phyloP scores from a whole-genome alignment of 257 asterid genomes.

The Nicotiana sylvestris region DNA sequence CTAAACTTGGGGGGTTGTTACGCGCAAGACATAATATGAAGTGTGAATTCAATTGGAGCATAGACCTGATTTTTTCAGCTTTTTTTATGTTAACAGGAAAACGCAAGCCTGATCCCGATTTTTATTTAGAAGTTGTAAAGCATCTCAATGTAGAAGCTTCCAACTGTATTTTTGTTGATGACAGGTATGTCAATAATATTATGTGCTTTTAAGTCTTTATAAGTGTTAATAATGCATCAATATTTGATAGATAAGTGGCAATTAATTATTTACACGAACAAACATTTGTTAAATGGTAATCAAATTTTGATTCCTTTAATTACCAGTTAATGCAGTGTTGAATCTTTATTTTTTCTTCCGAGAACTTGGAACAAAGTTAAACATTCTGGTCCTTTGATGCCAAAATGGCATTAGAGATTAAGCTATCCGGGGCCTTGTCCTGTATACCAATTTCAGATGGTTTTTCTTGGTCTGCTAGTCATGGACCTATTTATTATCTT shows the following conservation, averaged over 20 bases:
- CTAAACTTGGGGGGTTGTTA: not conserved
- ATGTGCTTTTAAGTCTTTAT: not conserved
- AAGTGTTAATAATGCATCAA: not conserved
- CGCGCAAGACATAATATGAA: not conserved
- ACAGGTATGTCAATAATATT: constrained; percentile 45
- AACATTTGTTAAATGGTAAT: not conserved
- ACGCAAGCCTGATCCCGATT: constrained; percentile 83
- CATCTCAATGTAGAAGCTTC: constrained; percentile 60
- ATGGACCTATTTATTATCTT: not conserved
- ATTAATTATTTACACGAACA: not conserved
- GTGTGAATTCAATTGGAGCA: not conserved
- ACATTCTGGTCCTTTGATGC: not conserved
- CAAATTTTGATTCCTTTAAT: not conserved
- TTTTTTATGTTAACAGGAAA: constrained; percentile 50
- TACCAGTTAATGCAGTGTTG: not conserved
- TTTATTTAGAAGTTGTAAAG: constrained; percentile 61
- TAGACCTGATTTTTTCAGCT: not conserved
- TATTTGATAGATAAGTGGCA: not conserved
- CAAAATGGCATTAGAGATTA: not conserved
- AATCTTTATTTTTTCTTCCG: not conserved
- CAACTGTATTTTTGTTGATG: constrained; percentile 73
- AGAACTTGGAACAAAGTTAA: not conserved
- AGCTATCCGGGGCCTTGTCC: not conserved
- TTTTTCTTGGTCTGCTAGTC: not conserved
- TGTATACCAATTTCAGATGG: not conserved